Percentiles rank a stretch among this genome's conserved stretches.
Conservation (phyloP, 1,139 yeast species). For the Yamadazyma atmosphaerica region DNA sequence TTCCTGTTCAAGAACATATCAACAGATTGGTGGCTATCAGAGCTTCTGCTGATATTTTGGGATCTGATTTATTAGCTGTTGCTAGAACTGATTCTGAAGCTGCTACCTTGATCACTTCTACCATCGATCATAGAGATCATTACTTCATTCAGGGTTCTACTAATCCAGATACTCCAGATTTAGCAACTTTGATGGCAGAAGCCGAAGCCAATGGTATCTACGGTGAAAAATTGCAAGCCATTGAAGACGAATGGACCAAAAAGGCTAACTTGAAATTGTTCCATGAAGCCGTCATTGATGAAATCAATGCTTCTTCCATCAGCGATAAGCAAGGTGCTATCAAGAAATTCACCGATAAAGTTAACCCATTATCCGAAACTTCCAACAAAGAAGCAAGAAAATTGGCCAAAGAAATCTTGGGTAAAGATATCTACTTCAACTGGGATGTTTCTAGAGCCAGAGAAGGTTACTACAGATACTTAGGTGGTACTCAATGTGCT, state of each 20-base stretch:
- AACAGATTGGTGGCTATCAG: conserved; percentile 92
- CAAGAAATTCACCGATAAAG: conserved; percentile 63
- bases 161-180: conserved; percentile 73
- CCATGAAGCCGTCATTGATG: conserved; percentile 90
- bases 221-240: conserved; percentile 67
- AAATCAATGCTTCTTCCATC: conserved; percentile 61
- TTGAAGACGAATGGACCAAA: conserved; percentile 83
- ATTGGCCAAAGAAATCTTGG: conserved; percentile 73
- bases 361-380: conserved; percentile 71
- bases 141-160: conserved; percentile 90
- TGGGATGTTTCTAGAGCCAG: conserved; percentile 97
- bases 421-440: conserved; percentile 85
- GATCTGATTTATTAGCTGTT: conserved; percentile 79
- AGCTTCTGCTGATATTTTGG: conserved; percentile 93
- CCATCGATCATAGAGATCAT: conserved; percentile 94
- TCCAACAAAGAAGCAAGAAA: conserved; percentile 81
- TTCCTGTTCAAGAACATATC: conserved; percentile 96
- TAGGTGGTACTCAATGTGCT: conserved; percentile 97
- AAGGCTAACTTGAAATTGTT: conserved; percentile 85
- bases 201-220: conserved; percentile 76
- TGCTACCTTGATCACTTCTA: conserved; percentile 89
- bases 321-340: conserved; percentile 68
- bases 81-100: conserved; percentile 98
- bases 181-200: conserved; percentile 75
- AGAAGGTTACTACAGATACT: conserved; percentile 96